Evolutionary conservation across 495 filamentous ascomycete species (phyloP).

Genomic region (Talaromyces thailandensis): DNA sequence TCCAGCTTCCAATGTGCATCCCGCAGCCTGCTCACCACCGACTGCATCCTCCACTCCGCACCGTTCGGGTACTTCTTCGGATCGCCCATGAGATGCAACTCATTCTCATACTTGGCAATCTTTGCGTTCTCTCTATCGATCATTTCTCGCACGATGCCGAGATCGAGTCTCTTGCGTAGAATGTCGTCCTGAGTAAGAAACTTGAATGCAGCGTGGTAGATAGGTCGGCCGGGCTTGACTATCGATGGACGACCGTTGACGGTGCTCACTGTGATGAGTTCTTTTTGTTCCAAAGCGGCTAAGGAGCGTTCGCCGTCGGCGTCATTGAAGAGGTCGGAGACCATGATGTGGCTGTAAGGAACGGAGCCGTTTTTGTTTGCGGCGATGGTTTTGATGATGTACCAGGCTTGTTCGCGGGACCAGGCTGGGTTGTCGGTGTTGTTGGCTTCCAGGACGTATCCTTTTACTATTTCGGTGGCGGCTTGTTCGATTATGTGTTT

Average conservation of each 20-base stretch:
- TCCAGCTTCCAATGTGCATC: constrained; percentile 67
- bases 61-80: constrained; percentile 57
- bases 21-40: constrained; percentile 63
- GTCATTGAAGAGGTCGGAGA: constrained; percentile 60
- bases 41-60: constrained; percentile 51
- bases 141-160: constrained; percentile 56
- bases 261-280: constrained; percentile 74
- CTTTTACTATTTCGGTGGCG: constrained; percentile 83
- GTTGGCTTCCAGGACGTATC: constrained; percentile 65
- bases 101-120: constrained; percentile 72
- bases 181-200: constrained; percentile 61
- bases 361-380: constrained; percentile 41
- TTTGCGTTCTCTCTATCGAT: constrained; percentile 61
- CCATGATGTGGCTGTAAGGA: constrained; percentile 74
- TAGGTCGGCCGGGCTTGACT: constrained; percentile 76
- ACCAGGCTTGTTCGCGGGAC: constrained; percentile 82
- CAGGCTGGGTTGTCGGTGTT: constrained; percentile 43
- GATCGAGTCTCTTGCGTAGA: constrained; percentile 64
- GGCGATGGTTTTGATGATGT: constrained; percentile 68
- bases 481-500: constrained; percentile 81
- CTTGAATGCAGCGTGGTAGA: constrained; percentile 77
- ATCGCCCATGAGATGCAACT: constrained; percentile 55
- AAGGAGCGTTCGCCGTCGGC: constrained; percentile 58
- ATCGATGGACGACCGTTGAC: constrained; percentile 63
- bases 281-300: constrained; percentile 73